Evolutionary conservation across 805 yeast genomes (phyloP), one percentile per base, ranked within the genome.

Genomic region (Spathaspora gorwiae): DNA sequence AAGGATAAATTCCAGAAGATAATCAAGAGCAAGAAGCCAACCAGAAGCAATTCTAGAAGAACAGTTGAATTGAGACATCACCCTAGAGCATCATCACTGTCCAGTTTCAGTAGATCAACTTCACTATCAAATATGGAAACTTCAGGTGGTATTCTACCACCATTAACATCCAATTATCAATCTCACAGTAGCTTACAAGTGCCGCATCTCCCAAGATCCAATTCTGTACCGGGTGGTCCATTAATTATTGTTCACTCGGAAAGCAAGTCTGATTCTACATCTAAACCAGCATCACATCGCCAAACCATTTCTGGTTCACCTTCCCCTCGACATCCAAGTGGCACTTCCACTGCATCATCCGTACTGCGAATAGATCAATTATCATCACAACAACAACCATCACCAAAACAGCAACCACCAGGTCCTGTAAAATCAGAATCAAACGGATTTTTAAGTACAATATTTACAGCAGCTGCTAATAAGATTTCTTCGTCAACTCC

Each of bases 401-500:
- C 15, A 33, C 5, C 19, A 7, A 14, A 14, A 6, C 42, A 14
- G 6, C 33, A 11, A 27, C 43, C 13, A 42, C 13, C 26, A 19
- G 27, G 35, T 10, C 33, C 38, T 26, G 10, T 31, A 10, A 43
- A 43, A 27, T 46, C 54, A 10, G 52, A 49, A 24, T 42, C 52
- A 6, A 48, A 50, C 39, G 78, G 80, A 2, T 50, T 78, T 11
- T 52, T 78, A 1, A 70, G 77, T 1, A 58, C 79, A 1, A 54
- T 78, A 15, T 47, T 77, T 36, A 64, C 70, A 13, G 76, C 74
- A 10, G 80, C 80, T 5, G 44, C 49, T 15, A 46, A 46, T 30
- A 43, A 44, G 26, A 46, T 46, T 19, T 26, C 44, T 2, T 34
- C 44, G n/a, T n/a, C 42, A n/a, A 32, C 47, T 29, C 29, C 37